Conservation (phyloP, 805 yeast genomes). For the Lachancea kluyveri region DNA sequence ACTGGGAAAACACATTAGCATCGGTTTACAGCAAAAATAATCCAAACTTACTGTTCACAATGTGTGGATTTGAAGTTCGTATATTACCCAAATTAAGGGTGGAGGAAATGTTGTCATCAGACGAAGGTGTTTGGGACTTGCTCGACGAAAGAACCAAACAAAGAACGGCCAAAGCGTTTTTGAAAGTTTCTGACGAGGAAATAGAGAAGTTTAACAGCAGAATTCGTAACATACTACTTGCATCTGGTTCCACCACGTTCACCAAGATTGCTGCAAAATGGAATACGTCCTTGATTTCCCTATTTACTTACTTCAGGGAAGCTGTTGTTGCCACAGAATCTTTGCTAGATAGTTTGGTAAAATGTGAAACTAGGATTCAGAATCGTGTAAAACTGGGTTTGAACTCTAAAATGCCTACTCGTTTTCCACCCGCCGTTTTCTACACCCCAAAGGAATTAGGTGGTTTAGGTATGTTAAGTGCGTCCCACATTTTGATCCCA, state of each 20-base stretch:
- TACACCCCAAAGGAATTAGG: conserved; percentile 97
- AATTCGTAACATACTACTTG: conserved; percentile 85
- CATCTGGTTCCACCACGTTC: conserved; percentile 93
- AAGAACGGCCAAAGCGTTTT: conserved; percentile 79
- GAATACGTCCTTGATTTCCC: conserved; percentile 85
- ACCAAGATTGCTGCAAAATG: conserved; percentile 91
- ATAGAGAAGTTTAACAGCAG: conserved; percentile 76
- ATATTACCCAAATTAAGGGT: conserved; percentile 69
- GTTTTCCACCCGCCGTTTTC: conserved; percentile 98
- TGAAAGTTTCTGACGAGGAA: conserved; percentile 77
- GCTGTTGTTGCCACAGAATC: conserved; percentile 82
- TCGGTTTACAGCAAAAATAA: conserved; percentile 89
- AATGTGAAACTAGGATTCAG: conserved; percentile 88
- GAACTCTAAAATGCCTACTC: conserved; percentile 96
- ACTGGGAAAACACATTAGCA: conserved; percentile 76
- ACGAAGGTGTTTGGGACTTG: conserved; percentile 92
- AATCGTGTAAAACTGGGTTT: conserved; percentile 91
- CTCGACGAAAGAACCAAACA: conserved; percentile 66
- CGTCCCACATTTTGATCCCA: conserved; percentile 92
- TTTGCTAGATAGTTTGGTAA: conserved; percentile 75
- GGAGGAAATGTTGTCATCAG: conserved; percentile 44
- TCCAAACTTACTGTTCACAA: conserved; percentile 78
- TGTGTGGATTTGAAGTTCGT: conserved; percentile 94
- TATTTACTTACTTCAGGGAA: conserved; percentile 88
- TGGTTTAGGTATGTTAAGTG: conserved; percentile 96